Conservation (phyloP, 1,284 basidiomycete species). For the Austroboletus novae-zelandiae region DNA sequence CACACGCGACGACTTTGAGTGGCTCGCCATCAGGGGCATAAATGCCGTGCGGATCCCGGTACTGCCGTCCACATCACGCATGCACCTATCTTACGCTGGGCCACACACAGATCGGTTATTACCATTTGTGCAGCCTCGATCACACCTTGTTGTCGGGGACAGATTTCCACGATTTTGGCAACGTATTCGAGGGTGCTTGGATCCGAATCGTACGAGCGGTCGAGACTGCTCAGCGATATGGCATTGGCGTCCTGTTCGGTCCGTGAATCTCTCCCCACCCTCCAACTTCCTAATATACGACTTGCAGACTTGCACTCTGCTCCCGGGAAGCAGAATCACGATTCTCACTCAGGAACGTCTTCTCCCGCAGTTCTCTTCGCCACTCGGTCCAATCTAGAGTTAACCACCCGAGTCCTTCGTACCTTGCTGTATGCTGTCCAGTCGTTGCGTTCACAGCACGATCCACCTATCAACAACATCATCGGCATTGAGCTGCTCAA, state of each 20-base stretch:
- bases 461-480: slow-evolving; percentile 54
- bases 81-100: slow-evolving; percentile 4
- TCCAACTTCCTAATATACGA: slow-evolving; percentile 6
- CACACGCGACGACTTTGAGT: slow-evolving; percentile 65
- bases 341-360: slow-evolving; percentile 65
- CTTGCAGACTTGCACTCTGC: slow-evolving; percentile 66
- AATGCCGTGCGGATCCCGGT: slow-evolving; percentile 86
- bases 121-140: slow-evolving; percentile 66
- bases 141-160: slow-evolving; percentile 67
- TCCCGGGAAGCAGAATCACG: slow-evolving; percentile 74
- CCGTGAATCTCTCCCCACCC: slow-evolving; percentile 10
- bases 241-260: slow-evolving; percentile 83
- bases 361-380: slow-evolving; percentile 50
- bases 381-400: slow-evolving; percentile 48
- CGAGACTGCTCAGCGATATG: slow-evolving; percentile 54
- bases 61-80: slow-evolving; percentile 5
- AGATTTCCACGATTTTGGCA: slow-evolving; percentile 60
- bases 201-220: slow-evolving; percentile 66
- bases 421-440: slow-evolving; percentile 47
- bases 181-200: slow-evolving; percentile 76
- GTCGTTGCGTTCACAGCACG: slow-evolving; percentile 30
- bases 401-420: slow-evolving; percentile 52
- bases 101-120: slow-evolving; percentile 67
- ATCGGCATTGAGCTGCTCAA: slow-evolving; percentile 84
- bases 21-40: slow-evolving; percentile 73